Percentiles rank a stretch among this genome's conserved stretches.
These are phyloP conservation scores for Trichoderma sp. DNA, from an alignment of 2,329 filamentous ascomycete genomes.

Conservation along the genomic window DNA sequence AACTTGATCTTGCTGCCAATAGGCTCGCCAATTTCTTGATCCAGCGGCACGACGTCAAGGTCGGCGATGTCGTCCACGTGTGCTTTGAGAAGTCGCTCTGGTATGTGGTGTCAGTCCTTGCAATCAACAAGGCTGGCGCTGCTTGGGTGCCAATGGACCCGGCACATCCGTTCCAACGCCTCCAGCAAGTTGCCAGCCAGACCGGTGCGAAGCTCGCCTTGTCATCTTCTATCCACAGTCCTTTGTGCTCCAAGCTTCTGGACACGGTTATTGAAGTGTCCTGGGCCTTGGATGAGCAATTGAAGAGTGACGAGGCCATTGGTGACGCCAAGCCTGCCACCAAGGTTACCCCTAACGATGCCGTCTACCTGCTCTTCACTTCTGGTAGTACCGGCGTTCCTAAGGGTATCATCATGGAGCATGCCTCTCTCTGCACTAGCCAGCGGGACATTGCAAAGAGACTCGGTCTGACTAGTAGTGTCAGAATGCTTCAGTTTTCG, in stretches of 20 bases:
- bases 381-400: conserved; percentile 34
- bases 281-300: not conserved
- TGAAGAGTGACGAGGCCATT: conserved; percentile 19
- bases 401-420: conserved; percentile 33
- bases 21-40: conserved; percentile 16
- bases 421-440: conserved; percentile 49
- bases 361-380: conserved; percentile 35
- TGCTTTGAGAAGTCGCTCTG: conserved; percentile 32
- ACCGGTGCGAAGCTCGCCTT: conserved; percentile 4
- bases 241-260: conserved; percentile 21
- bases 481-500: conserved; percentile 29
- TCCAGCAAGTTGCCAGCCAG: conserved; percentile 10
- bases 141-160: conserved; percentile 30
- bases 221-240: conserved; percentile 18
- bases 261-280: conserved; percentile 11
- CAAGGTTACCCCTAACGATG: conserved; percentile 29
- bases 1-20: conserved; percentile 29
- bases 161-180: conserved; percentile 16
- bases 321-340: conserved; percentile 31
- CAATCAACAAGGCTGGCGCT: conserved; percentile 27
- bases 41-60: conserved; percentile 32
- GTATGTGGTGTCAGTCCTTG: conserved; percentile 27
- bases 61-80: conserved; percentile 31
- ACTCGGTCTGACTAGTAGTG: conserved; percentile 4
- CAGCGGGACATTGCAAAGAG: conserved; percentile 22